Evolutionary conservation across 139 green algal genomes (phyloP).

Genomic region (Chlorella sp.): DNA sequence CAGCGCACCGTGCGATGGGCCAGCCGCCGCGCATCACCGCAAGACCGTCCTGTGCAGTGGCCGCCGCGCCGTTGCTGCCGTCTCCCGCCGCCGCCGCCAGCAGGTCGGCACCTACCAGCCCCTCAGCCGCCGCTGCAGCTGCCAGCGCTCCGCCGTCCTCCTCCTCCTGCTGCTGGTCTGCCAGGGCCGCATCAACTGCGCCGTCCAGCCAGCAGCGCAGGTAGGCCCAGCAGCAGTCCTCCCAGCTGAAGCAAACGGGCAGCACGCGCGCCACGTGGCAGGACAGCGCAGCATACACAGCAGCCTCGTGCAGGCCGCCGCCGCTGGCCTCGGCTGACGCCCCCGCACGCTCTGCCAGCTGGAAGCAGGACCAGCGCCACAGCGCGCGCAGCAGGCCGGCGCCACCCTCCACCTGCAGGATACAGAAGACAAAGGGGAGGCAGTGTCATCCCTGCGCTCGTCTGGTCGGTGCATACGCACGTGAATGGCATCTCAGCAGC

Average conservation of each 20-base stretch:
- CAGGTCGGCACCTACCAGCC: conserved; percentile 7
- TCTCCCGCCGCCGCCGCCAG: conserved; percentile 11
- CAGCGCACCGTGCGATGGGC: conserved; percentile 9
- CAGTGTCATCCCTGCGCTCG: neutral
- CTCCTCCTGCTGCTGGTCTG: neutral
- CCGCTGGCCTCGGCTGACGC: conserved; percentile 8
- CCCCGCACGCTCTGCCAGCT: conserved; percentile 44
- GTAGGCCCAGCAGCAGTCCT: conserved; percentile 76
- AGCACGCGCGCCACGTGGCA: conserved; percentile 56
- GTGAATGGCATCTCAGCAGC: too few species aligned
- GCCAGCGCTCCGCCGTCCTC: neutral
- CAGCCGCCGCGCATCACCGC: conserved; percentile 24
- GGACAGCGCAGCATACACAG: conserved; percentile 69
- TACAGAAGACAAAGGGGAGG: neutral
- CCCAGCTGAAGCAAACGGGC: conserved; percentile 73
- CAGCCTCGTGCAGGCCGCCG: conserved; percentile 61
- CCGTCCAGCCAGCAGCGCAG: conserved; percentile 67
- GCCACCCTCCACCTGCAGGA: conserved; percentile 46
- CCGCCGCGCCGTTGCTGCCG: neutral
- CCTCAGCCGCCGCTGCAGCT: neutral
- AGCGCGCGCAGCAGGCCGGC: conserved; percentile 49
- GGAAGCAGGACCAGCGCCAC: conserved; percentile 75
- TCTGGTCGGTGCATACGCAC: neutral
- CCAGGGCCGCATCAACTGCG: conserved; percentile 39
- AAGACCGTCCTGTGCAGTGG: neutral